phyloP scores from a whole-genome alignment of 1,284 basidiomycete genomes.

The Coriolopsis trogii region DNA sequence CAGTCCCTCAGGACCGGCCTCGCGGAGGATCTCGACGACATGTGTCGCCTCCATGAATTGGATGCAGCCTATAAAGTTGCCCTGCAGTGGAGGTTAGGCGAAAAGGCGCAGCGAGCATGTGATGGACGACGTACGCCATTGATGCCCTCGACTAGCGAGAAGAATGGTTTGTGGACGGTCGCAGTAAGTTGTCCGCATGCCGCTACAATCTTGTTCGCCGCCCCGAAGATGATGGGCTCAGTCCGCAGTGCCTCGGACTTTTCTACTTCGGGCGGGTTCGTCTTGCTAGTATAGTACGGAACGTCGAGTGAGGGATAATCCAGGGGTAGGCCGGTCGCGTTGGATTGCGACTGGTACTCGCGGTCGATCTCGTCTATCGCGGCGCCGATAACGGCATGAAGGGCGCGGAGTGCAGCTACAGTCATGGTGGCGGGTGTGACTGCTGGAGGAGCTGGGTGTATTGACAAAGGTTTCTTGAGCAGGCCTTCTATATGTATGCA shows the following conservation, averaged over 20 bases:
- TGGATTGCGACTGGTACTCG: background rate
- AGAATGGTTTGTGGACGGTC: slow-evolving; percentile 44
- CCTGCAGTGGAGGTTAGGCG: background rate
- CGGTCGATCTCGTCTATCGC: slow-evolving; percentile 54
- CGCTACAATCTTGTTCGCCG: slow-evolving; percentile 59
- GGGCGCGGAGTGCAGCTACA: slow-evolving; percentile 59
- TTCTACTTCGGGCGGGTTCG: slow-evolving; percentile 1
- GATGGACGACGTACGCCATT: background rate
- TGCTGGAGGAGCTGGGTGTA: background rate
- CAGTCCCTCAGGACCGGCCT: slow-evolving; percentile 56
- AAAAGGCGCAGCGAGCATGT: background rate
- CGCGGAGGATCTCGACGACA: slow-evolving; percentile 65
- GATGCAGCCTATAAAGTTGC: slow-evolving; percentile 57
- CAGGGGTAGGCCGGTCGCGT: slow-evolving; percentile 24
- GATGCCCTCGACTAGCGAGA: slow-evolving; percentile 1
- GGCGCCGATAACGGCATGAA: slow-evolving; percentile 66
- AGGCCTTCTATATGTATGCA: background rate
- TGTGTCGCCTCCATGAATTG: slow-evolving; percentile 69
- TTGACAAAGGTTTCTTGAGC: background rate
- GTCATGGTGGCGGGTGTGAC: slow-evolving; percentile 40
- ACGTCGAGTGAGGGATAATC: slow-evolving; percentile 65
- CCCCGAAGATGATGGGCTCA: slow-evolving; percentile 54
- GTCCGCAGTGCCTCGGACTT: slow-evolving; percentile 52
- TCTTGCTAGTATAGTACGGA: slow-evolving; percentile 46
- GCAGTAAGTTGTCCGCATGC: slow-evolving; percentile 61